A percentile compares a stretch with the other conserved stretches of the same genome.
These are phyloP conservation scores for Lantana camara DNA, from an alignment of 257 asterid genomes.

Conservation along the genomic window DNA sequence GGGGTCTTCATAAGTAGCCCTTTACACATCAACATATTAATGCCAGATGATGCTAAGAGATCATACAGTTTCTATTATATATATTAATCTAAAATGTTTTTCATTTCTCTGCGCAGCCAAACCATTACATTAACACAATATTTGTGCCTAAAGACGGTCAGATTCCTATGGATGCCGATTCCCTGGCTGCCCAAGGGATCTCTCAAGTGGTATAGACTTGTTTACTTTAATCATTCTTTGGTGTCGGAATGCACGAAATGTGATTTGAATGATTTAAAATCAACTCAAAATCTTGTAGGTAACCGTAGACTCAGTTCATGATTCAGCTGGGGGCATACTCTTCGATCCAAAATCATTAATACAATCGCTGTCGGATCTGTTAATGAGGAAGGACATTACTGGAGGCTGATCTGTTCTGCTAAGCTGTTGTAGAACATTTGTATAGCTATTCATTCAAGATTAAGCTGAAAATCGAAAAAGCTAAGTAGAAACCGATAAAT, in stretches of 20 bases:
- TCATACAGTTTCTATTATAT: no score
- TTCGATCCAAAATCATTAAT: conserved; percentile 78
- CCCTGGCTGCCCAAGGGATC: conserved; percentile 69
- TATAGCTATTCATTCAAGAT: conserved; percentile 13
- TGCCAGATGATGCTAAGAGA: no score
- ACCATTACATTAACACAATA: conserved; percentile 70
- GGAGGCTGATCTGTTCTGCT: conserved; percentile 25
- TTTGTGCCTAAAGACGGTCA: conserved; percentile 77
- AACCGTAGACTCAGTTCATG: conserved; percentile 68
- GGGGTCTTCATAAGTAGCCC: no score
- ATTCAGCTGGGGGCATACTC: conserved; percentile 59
- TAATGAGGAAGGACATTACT: conserved; percentile 29
- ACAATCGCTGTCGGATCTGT: conserved; percentile 59
- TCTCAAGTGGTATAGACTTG: conserved; percentile 56
- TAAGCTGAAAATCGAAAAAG: not conserved
- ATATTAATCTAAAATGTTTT: conserved; percentile 18
- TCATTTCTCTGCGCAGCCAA: conserved; percentile 56
- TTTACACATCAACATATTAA: no score
- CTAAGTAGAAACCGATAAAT: not conserved
- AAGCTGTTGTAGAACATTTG: conserved; percentile 15
- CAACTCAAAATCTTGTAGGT: conserved; percentile 51
- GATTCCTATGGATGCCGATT: conserved; percentile 59
- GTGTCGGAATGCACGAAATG: conserved; percentile 7
- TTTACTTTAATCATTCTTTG: conserved; percentile 2
- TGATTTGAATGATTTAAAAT: not conserved